These are phyloP conservation scores for Hypoxylon trugodes DNA, from an alignment of 495 filamentous ascomycete species.

Conservation along the genomic window DNA sequence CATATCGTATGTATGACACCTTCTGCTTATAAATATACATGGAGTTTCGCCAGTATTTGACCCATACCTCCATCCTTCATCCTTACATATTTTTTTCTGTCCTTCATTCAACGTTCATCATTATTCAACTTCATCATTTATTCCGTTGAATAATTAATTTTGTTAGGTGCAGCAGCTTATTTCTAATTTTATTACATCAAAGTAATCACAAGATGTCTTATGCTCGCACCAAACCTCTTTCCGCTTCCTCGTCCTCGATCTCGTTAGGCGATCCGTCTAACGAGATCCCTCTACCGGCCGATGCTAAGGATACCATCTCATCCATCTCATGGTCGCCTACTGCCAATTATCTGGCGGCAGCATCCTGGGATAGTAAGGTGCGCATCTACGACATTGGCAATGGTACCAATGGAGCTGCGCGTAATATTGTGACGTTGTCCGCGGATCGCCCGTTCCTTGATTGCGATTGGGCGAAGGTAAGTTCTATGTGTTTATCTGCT, in stretches of 20 bases:
- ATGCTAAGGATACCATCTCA: conserved; percentile 84
- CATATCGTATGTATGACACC: neutral
- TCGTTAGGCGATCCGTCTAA: conserved; percentile 75
- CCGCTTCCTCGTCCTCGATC: no score
- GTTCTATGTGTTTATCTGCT: conserved; percentile 38
- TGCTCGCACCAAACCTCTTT: conserved; percentile 32
- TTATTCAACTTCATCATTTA: no score
- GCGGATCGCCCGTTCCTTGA: conserved; percentile 78
- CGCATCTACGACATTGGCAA: conserved; percentile 86
- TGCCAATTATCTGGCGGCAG: conserved; percentile 68
- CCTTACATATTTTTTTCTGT: neutral
- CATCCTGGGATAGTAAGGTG: conserved; percentile 93
- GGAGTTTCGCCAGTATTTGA: neutral
- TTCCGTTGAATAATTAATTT: no score
- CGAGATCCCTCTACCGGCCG: conserved; percentile 68
- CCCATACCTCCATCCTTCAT: neutral
- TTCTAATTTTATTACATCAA: no score
- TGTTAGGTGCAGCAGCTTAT: no score
- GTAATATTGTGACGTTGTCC: conserved; percentile 75
- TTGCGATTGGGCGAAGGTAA: conserved; percentile 82
- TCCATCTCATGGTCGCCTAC: conserved; percentile 78
- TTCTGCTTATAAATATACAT: conserved; percentile 9
- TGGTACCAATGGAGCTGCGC: conserved; percentile 69
- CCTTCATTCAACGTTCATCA: neutral
- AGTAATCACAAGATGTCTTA: conserved; percentile 12